Evolutionary conservation across 768 basidiomycete species (phyloP), one percentile per base, ranked within the genome.

Genomic region (Pleurotus giganteus): DNA sequence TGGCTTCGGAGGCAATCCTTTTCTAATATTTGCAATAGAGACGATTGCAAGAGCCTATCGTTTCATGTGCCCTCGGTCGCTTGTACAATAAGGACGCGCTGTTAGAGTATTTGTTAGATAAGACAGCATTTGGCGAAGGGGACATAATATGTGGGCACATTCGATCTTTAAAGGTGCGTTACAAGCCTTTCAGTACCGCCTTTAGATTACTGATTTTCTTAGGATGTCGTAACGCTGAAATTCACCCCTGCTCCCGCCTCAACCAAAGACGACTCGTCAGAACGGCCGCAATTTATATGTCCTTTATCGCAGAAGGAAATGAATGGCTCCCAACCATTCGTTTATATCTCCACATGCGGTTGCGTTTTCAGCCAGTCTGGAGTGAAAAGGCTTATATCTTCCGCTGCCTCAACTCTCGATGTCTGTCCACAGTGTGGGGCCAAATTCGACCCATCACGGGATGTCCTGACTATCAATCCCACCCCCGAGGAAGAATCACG

Each of bases 1-100:
- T 32, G 12, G 29, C 8, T 19, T 17, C 3, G 27, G 21, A 8
- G 8, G 11, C 29, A 52, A 7, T 15, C n/a, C 12, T 24, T 17
- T 31, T 6, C 26, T 2, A 19, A 28, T 37, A 55, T 37, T 32
- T 17, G 23, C 5, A 36, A 32, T 64, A 95, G 93, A 81, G 82
- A 52, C 86, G 85, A n/a, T 77, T 98, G 1, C 85, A 87, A 63
- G 86, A 91, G 56, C 97, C 97, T 0, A 76, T 98, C 4, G 97
- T 98, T 0, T 87, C 94, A 0, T 96, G 94, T 70, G 86, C 86
- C 0, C 78, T 98, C 0, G 97, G 97, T 9, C 96, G 95, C 68
- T 75, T 99, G 0, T 98, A 98, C 68, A 99, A 98, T 72, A 97
- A 96, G 66, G 96, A 96, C 62, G 84, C 95, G 1, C 76, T 99